Evolutionary conservation across 805 yeast species (phyloP).

Genomic region (Trichomonascus vanleenenianus): DNA sequence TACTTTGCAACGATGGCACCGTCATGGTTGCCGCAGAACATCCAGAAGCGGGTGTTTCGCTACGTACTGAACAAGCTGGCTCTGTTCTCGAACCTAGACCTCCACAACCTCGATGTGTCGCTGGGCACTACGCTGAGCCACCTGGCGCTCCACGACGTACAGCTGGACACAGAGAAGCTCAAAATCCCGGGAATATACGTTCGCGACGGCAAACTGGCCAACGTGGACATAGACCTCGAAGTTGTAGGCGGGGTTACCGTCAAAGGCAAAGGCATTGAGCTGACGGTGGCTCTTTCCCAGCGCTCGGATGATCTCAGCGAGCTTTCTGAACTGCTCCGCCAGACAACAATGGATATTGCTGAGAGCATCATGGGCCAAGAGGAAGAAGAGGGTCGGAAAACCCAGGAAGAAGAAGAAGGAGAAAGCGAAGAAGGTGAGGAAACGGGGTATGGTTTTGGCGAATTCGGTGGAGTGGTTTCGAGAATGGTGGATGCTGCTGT

Average conservation of each 20-base stretch:
- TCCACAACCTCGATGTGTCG: slow-evolving; percentile 75
- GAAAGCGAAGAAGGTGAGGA: slow-evolving; percentile 10
- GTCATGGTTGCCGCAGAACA: slow-evolving; percentile 73
- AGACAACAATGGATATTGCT: slow-evolving; percentile 70
- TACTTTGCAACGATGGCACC: not conserved
- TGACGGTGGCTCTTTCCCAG: slow-evolving; percentile 37
- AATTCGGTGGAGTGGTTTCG: slow-evolving; percentile 21
- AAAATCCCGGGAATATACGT: slow-evolving; percentile 53
- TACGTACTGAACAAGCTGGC: slow-evolving; percentile 77
- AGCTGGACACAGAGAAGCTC: slow-evolving; percentile 64
- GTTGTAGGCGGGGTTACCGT: slow-evolving; percentile 66
- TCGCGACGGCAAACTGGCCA: slow-evolving; percentile 52
- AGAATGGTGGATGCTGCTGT: slow-evolving; percentile 33
- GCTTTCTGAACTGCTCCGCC: slow-evolving; percentile 47
- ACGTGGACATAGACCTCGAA: slow-evolving; percentile 50
- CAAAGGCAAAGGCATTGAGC: slow-evolving; percentile 46
- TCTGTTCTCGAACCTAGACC: slow-evolving; percentile 72
- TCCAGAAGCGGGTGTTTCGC: slow-evolving; percentile 72
- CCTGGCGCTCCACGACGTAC: slow-evolving; percentile 44
- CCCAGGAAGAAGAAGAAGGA: not conserved
- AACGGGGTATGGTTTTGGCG: slow-evolving; percentile 26
- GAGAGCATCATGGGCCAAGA: slow-evolving; percentile 34
- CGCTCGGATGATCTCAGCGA: slow-evolving; percentile 21
- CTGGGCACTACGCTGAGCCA: slow-evolving; percentile 42
- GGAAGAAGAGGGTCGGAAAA: slow-evolving; percentile 2